Base-by-base conservation (phyloP, 768 basidiomycete species). In the Udeniomyces megalosporus region DNA sequence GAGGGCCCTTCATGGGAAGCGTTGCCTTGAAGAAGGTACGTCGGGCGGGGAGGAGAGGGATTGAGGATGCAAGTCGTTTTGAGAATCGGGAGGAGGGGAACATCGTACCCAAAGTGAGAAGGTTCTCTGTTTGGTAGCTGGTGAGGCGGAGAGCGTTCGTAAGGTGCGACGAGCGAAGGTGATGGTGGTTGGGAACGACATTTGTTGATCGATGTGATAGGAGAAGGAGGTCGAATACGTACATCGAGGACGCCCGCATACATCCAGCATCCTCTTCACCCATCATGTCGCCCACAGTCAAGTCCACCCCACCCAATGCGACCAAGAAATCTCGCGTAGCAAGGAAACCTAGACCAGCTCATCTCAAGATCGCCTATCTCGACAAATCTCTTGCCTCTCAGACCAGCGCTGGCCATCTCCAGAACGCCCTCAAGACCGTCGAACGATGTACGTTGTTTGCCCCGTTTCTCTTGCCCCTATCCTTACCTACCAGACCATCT, bases 341-440 rank as follows among this genome's bases (percentile, higher is more conserved):
- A 17, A 28, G 68, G 50, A 68, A 70, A 12, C 63, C 72, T 47
- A 62, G 67, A 44, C 61, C 71, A 2, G 54, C 66, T 4, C 68
- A 69, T 46, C 68, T 70, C 32, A 56, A 70, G 14, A 55, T 73
- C 11, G 69, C 70, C 7, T 67, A 68, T 53, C 67, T 74, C 24
- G 70, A 71, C 58, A 61, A 68, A 32, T 67, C 86, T 44, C 75
- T 95, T 3, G 84, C 82, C 70, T 85, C 86, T 11, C 91, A 93
- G 71, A 83, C 92, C 68, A 88, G 92, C 66, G 88, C 85, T n/a
- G 86, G 85, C 1, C 83, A 91, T 74, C 84, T 88, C 70, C 74
- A 75, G 48, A 89, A 88, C 69, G 89, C 88, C 29, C 79, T 90
- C 70, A 88, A 84, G 79, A 91, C 90, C 66, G 91, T 88, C 76